Percentiles rank a stretch among this genome's conserved stretches.
These are phyloP conservation scores for Thamnidium elegans DNA, from an alignment of 192 early-diverging fungal species.

Conservation along the genomic window DNA sequence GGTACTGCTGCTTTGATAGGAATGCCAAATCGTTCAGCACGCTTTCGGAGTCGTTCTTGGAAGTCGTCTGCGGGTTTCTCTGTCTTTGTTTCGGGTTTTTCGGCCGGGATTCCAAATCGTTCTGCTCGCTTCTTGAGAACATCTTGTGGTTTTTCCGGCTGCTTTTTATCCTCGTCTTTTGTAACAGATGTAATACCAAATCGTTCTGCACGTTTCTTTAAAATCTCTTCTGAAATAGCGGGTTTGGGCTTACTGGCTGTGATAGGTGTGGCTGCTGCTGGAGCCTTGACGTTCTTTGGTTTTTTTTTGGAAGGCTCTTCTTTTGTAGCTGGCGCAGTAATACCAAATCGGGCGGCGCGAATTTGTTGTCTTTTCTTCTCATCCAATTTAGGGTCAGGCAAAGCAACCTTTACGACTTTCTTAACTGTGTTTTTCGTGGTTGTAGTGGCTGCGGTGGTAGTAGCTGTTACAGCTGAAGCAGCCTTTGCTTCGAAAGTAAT, in stretches of 20 bases:
- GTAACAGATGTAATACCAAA: slow-evolving; percentile 39
- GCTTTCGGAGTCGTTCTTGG: slow-evolving; percentile 37
- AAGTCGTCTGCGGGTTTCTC: neutral
- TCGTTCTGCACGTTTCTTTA: slow-evolving; percentile 49
- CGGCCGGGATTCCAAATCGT: no score
- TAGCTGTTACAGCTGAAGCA: neutral
- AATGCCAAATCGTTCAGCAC: slow-evolving; percentile 48
- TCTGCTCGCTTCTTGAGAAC: neutral
- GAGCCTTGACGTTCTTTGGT: neutral
- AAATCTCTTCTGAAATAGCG: neutral
- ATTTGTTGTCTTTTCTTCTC: slow-evolving; percentile 47
- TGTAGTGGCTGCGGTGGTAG: neutral
- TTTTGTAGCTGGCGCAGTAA: slow-evolving; percentile 18
- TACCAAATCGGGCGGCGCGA: slow-evolving; percentile 56
- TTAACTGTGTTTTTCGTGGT: neutral
- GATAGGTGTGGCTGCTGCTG: neutral
- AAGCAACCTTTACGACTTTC: neutral
- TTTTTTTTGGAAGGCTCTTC: neutral
- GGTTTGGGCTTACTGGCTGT: neutral
- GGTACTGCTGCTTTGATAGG: no score
- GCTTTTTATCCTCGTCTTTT: neutral
- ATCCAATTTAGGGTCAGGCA: slow-evolving; percentile 40
- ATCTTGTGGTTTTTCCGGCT: slow-evolving; percentile 3
- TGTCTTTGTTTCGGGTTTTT: no score
- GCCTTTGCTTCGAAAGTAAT: neutral